Conservation (phyloP, 31 red algal genomes). For the Porphyra umbilicalis region DNA sequence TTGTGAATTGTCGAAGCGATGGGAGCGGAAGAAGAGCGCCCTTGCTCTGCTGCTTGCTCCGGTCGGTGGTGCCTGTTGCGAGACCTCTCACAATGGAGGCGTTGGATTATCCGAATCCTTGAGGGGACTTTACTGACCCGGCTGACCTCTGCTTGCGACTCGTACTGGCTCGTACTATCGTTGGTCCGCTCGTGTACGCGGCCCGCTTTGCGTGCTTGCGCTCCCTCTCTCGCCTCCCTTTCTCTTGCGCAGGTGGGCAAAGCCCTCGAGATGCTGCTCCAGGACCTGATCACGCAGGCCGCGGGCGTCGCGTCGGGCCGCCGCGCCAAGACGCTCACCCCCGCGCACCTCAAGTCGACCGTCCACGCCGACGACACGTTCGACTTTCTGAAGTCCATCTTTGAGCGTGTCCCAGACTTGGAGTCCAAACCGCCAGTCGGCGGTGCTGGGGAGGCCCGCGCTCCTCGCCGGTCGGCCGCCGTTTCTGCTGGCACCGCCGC, state of each 20-base stretch:
- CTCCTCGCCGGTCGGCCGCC: not conserved
- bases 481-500: not conserved
- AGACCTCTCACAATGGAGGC: no score
- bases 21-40: not conserved
- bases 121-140: no score
- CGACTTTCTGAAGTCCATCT: constrained; percentile 52
- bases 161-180: not conserved
- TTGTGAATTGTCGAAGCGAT: no score
- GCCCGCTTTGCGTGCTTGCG: not conserved
- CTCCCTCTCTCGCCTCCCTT: not conserved
- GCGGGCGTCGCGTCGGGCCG: constrained; percentile 25
- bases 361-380: constrained; percentile 47
- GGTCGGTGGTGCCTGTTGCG: not conserved
- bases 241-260: constrained; percentile 35
- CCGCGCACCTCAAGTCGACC: constrained; percentile 35
- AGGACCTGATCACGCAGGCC: constrained; percentile 42
- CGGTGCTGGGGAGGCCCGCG: not conserved
- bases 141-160: no score
- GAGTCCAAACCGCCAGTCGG: not conserved
- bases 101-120: no score
- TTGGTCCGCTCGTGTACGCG: not conserved
- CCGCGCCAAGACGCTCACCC: constrained; percentile 26
- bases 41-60: not conserved
- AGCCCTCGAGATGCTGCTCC: constrained; percentile 68
- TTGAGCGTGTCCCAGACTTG: constrained; percentile 9